These are phyloP conservation scores for Panus rudis DNA, from an alignment of 768 basidiomycete species.

Conservation along the genomic window DNA sequence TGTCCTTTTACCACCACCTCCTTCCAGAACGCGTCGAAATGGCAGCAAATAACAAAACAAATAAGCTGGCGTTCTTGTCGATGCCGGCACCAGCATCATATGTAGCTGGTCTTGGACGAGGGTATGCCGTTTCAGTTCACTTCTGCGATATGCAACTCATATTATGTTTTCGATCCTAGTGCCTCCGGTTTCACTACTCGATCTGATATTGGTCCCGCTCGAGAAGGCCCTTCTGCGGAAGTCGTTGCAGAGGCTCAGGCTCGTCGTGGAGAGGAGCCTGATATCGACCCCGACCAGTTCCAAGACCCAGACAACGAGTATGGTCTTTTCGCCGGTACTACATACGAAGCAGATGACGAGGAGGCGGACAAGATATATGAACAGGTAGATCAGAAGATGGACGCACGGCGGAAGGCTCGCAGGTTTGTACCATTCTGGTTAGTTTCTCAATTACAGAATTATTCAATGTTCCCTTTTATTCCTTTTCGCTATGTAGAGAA, in stretches of 20 bases:
- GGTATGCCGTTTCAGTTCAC: conserved; percentile 41
- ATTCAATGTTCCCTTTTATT: conserved; percentile 19
- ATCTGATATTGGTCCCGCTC: conserved; percentile 96
- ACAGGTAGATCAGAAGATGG: conserved; percentile 85
- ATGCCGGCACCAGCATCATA: conserved; percentile 96
- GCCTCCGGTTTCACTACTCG: conserved; percentile 97
- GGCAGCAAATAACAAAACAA: conserved; percentile 51
- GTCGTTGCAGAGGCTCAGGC: conserved; percentile 85
- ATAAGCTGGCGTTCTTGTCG: conserved; percentile 81
- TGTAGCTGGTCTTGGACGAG: conserved; percentile 97
- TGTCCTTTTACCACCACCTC: too few species aligned
- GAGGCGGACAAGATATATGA: conserved; percentile 97
- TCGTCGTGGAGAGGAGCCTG: conserved; percentile 79
- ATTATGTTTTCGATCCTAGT: conserved; percentile 31
- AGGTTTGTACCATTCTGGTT: conserved; percentile 57
- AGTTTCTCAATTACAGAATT: conserved; percentile 13
- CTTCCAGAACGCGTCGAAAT: too few species aligned
- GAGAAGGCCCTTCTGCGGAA: conserved; percentile 92
- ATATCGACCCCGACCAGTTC: conserved; percentile 84
- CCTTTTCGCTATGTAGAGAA: conserved; percentile 44
- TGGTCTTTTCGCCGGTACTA: conserved; percentile 91
- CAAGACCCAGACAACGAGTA: conserved; percentile 98
- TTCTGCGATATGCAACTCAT: not conserved
- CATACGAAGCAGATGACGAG: conserved; percentile 96
- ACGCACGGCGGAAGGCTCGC: conserved; percentile 69